Evolutionary conservation across 2,329 filamentous ascomycete genomes (phyloP), one percentile per base, ranked within the genome.

Genomic region (Aspergillus ibericus): DNA sequence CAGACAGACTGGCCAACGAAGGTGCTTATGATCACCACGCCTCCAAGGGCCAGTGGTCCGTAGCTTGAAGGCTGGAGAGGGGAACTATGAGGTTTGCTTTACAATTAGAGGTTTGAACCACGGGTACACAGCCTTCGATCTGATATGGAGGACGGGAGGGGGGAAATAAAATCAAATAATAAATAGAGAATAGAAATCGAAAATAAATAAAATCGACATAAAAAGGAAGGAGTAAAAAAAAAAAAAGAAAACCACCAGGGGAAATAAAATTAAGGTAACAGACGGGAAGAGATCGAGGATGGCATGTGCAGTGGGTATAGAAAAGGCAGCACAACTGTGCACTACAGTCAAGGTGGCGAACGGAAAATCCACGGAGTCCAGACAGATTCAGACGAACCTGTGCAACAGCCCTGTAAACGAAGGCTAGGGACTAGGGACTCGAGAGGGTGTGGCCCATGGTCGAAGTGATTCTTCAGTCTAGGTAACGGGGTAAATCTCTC

Each of bases 341-440:
- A 52, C 27, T 35, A 46, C 49, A 60, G 50, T 42, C 47, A 59
- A 51, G 55, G 59, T 63, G 59, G 61, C 61, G 42, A 62, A 25
- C 29, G 38, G 38, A 42, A 29, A 52, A 40, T 52, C 42, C 59
- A 53, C 47, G 32, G 49, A 55, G 52, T 51, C 55, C 59, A 60
- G 53, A 59, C 55, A 50, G 52, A 47, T 18, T 61, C 49, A 38
- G 50, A 47, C 38, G 44, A 44, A 53, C 53, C 25, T 18, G 29
- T 42, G 44, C 48, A 34, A 50, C 49, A 52, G 60, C 53, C 56
- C 46, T 55, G 56, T 48, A 53, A 42, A 20, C 40, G 34, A 36
- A 35, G 50, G 49, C 42, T 50, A 53, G 49, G 47, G 27, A n/a
- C n/a, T n/a, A n/a, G n/a, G n/a, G n/a, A n/a, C n/a, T n/a, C n/a